Percentiles rank a stretch among this genome's conserved stretches.
Evolutionary conservation across 371 early-diverging fungal genomes (phyloP).

Genomic region (Mortierella sp.): DNA sequence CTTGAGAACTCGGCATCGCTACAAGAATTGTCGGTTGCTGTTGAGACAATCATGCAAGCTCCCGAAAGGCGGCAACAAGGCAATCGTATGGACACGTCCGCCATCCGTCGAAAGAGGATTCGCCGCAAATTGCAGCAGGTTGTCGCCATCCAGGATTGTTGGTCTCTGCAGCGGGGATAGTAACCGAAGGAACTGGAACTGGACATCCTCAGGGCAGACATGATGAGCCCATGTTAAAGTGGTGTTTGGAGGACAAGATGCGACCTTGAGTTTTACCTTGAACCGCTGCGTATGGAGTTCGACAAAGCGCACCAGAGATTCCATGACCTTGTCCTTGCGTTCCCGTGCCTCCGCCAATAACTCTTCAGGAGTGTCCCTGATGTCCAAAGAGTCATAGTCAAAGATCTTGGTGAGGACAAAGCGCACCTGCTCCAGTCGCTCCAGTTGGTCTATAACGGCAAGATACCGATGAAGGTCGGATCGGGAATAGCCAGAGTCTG

Average conservation of each 20-base stretch:
- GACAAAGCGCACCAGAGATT: background rate
- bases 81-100: background rate
- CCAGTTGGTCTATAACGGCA: background rate
- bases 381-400: background rate
- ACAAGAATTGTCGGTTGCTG: background rate
- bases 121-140: background rate
- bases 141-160: background rate
- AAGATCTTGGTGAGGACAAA: background rate
- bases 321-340: background rate
- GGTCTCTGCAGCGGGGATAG: background rate
- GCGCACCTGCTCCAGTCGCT: background rate
- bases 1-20: background rate
- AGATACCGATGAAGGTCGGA: slow-evolving; percentile 9
- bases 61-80: background rate
- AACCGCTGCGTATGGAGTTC: background rate
- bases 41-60: background rate
- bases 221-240: background rate
- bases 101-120: background rate
- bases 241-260: background rate
- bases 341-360: background rate
- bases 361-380: background rate
- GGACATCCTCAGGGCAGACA: background rate
- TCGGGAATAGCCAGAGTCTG: background rate
- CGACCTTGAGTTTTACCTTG: background rate
- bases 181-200: background rate